Percentiles rank a stretch among this genome's conserved stretches.
Conservation (phyloP, 2,329 filamentous ascomycete genomes). For the Alternaria sp. region DNA sequence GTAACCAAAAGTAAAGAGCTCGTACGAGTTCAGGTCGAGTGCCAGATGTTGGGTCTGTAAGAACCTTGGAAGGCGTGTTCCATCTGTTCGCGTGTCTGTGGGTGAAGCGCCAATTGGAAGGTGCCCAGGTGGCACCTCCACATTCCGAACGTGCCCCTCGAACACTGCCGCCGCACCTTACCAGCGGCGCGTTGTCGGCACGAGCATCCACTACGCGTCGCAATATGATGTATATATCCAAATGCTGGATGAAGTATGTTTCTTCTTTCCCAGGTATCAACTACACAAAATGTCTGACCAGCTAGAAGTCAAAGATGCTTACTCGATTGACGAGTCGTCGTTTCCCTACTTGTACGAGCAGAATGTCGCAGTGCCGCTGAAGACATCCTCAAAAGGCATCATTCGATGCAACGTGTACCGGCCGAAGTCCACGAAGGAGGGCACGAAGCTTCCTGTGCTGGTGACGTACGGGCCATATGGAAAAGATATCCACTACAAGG, state of each 20-base stretch:
- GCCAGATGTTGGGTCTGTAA: background rate
- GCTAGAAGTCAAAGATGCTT: slow-evolving; percentile 40
- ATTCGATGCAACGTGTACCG: slow-evolving; percentile 60
- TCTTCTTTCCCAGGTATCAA: background rate
- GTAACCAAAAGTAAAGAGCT: background rate
- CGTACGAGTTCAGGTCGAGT: background rate
- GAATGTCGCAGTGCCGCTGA: slow-evolving; percentile 56
- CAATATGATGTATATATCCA: slow-evolving; percentile 24
- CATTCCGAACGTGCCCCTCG: slow-evolving; percentile 25
- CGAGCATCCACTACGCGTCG: slow-evolving; percentile 14
- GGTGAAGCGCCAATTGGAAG: background rate
- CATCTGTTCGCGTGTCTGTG: background rate
- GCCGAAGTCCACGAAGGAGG: slow-evolving; percentile 49
- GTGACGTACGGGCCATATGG: slow-evolving; percentile 77
- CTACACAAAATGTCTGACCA: slow-evolving; percentile 31
- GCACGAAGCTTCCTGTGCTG: slow-evolving; percentile 62
- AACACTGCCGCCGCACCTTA: slow-evolving; percentile 3
- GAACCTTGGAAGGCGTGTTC: too few species aligned
- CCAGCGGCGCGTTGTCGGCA: slow-evolving; percentile 8
- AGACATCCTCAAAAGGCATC: slow-evolving; percentile 47
- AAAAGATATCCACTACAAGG: slow-evolving; percentile 71
- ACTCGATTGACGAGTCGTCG: slow-evolving; percentile 42
- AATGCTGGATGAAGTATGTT: background rate
- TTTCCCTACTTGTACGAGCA: slow-evolving; percentile 58
- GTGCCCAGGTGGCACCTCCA: slow-evolving; percentile 23